Base-by-base conservation (phyloP, 345 rosid species). In the Theobroma cacao region DNA sequence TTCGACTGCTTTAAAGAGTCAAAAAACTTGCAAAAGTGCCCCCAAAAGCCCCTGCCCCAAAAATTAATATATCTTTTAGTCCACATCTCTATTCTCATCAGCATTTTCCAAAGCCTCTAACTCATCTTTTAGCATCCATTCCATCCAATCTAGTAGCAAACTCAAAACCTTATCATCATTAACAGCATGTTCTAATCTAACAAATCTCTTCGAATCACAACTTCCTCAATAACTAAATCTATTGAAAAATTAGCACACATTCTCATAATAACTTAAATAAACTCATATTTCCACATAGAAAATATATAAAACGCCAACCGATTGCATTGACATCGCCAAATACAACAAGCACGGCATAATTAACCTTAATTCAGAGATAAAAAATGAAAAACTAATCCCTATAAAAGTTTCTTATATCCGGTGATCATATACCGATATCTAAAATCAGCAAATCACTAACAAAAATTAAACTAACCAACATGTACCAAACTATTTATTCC, bases 341-440 rank as follows among this genome's bases (percentile, higher is more conserved):
- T n/a, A 66, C 17, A 66, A 38, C 9, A 11, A 66, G 18, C 50
- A 38, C 13, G 31, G 22, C 31, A 22, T 9, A 9, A 15, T 22
- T 7, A 53, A n/a, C 64, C 18, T 28, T 14, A 60, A 28, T 61
- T 30, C 8, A 60, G n/a, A 61, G 38, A 31, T 56, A 61, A 61
- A n/a, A 65, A 36, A 61, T 68, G 14, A 26, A 45, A 68, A 68
- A 68, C 73, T 70, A 48, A 8, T 70, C 41, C 58, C 74, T 9
- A n/a, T n/a, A 70, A 52, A 69, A 64, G 40, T 7, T 41, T 69
- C 74, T 47, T 17, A 69, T 28, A 69, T 28, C 56, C 5, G 13
- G 38, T 15, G 56, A 28, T 28, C 15, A 22, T 28, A 45, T 7
- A 28, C 11, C 34, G 47, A 28, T 47, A 69, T 70, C 0, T 47